phyloP scores from a whole-genome alignment of 305 asterid genomes.

The Fraxinus sp. region DNA sequence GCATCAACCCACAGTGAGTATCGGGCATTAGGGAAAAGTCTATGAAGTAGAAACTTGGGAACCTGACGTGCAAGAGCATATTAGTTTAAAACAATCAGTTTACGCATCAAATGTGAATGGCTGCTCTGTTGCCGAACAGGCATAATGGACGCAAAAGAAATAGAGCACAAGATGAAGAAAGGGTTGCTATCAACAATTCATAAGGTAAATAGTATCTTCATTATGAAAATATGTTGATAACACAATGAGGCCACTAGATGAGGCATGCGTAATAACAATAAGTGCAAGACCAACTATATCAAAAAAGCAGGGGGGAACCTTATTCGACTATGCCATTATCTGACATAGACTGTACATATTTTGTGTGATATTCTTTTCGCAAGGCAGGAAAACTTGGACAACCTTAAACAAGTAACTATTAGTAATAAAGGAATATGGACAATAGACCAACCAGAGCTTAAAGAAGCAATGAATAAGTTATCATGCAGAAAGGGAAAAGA shows the following conservation, averaged over 20 bases:
- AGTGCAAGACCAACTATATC: neutral
- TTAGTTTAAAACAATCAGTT: conserved; percentile 6
- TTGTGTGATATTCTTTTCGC: neutral
- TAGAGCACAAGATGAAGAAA: neutral
- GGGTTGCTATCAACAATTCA: neutral
- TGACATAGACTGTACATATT: neutral
- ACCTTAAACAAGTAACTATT: neutral
- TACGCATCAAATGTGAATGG: neutral
- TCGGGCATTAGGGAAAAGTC: conserved; percentile 72
- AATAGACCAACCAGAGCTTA: neutral
- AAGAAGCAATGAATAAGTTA: neutral
- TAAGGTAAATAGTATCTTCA: neutral
- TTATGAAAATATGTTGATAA: neutral
- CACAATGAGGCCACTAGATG: neutral
- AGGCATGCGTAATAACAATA: neutral
- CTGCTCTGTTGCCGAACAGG: neutral
- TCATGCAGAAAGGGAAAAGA: neutral
- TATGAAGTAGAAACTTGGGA: conserved; percentile 80
- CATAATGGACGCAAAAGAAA: neutral
- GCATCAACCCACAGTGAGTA: conserved; percentile 90
- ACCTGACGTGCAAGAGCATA: conserved; percentile 48
- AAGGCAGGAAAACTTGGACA: neutral
- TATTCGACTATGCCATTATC: neutral
- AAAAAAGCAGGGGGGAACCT: neutral
- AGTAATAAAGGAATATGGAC: neutral